These are phyloP conservation scores for Spathaspora hagerdaliae DNA, from an alignment of 805 yeast genomes.

Conservation along the genomic window DNA sequence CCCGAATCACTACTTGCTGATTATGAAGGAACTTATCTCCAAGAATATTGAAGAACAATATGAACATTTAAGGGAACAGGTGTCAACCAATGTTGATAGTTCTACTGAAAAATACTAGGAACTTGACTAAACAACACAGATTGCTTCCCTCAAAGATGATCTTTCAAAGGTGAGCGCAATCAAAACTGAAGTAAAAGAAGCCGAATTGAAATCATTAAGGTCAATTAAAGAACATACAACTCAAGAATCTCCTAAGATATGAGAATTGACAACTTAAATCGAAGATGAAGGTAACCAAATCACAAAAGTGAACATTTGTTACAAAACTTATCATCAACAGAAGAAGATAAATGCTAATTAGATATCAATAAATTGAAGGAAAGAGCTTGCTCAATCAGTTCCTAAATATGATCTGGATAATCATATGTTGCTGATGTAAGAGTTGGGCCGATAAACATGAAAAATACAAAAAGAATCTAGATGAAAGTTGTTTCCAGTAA, in stretches of 20 bases:
- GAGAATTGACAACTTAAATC: not conserved
- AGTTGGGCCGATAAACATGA: constrained; percentile 64
- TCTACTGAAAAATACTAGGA: not conserved
- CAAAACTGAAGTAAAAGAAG: not conserved
- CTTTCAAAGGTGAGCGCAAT: not conserved
- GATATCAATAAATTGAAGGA: constrained; percentile 8
- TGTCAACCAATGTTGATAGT: not conserved
- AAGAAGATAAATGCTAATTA: not conserved
- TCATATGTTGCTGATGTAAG: constrained; percentile 69
- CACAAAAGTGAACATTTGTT: not conserved
- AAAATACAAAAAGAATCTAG: constrained; percentile 51
- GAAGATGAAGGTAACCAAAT: not conserved
- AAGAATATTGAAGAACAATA: not conserved
- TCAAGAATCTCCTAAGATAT: not conserved
- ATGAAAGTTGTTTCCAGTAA: constrained; percentile 59
- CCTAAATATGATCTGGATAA: constrained; percentile 65
- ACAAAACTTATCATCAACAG: not conserved
- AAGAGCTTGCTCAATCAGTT: constrained; percentile 20
- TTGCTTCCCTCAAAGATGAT: not conserved
- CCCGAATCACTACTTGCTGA: not conserved
- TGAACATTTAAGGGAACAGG: not conserved
- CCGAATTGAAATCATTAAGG: not conserved
- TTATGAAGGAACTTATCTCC: not conserved
- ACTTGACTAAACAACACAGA: not conserved
- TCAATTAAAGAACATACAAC: not conserved